Evolutionary conservation across 768 basidiomycete species (phyloP), one percentile per base, ranked within the genome.

Genomic region (Crepidotus variabilis): DNA sequence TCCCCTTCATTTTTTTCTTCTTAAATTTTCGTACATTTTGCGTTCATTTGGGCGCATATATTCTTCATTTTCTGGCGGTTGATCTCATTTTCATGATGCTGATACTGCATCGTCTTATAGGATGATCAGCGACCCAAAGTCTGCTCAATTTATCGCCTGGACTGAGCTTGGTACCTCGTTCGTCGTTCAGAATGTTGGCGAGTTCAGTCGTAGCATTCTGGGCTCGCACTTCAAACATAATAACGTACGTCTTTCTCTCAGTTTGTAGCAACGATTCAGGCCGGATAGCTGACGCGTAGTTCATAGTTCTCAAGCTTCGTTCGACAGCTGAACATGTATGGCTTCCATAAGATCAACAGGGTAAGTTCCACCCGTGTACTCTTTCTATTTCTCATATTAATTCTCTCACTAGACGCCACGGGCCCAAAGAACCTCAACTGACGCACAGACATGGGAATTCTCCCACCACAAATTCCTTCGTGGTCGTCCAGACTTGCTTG

Each of bases 281-380:
- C 28, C 28, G 28, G 54, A 24, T 21, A 55, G 21, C 20, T 28
- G 21, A 21, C 34, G 23, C 7, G 33, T 35, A 21, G 14, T 45
- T 28, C 47, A n/a, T 65, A 96, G 86, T 96, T 97, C 70, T 92
- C 91, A 11, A 92, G 90, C 65, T 96, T 97, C 69, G 92, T 95
- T 53, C 86, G 94, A 61, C 94, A 96, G 68, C 81, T 95, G 60
- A 95, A 96, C 78, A 95, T 95, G 91, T 96, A 94, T 65, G 93
- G 92, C 23, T 96, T 95, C 71, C 92, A 93, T 75, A 95, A 95
- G 74, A 92, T 92, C 72, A 93, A 93, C 69, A 81, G 91, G 72
- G 88, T 90, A 56, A 59, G 82, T 76, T 11, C 16, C 24, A 49
- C 32, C n/a, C 14, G 23, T 55, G 33, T 51, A 47, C 49, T 47